Base-by-base conservation (phyloP, 73 alveolate species). In the Tetrahymena elliotti region DNA sequence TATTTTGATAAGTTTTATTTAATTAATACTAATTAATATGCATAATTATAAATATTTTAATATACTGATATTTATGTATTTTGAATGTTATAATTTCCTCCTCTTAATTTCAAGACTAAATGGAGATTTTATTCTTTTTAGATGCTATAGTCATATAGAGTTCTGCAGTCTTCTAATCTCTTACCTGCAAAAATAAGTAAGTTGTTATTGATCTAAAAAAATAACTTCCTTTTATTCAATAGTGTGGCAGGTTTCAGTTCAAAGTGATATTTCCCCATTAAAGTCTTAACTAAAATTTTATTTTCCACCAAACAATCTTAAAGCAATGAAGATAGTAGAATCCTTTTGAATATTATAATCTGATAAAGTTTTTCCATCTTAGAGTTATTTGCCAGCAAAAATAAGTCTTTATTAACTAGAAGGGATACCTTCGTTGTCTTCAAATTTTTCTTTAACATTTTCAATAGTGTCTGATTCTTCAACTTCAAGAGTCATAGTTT, bases 331-430 rank as follows among this genome's bases (percentile, higher is more conserved):
- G 24, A 93, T 37, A 4, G 96, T 95, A 13, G 96, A 93, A 93
- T 95, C 97, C 47, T 93, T 95, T 47, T 95, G 41, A 33, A 95
- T 95, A 47, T 95, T 95, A 68, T 95, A 95, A 83, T 95, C 96
- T 20, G 94, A 93, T 11, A 95, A 94, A 15, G 97, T 95, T 95
- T 94, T 93, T 53, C 95, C 95, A 8, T 95, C 94, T 93, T 95
- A 96, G 35, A 92, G 53, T 20, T 84, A 33, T 1, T 10, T 6
- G 10, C 94, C 94, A n/a, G 84, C 82, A 84, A 84, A 84, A 10
- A 92, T 35, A 31, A 92, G 38, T 92, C 94, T 92, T 88, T 88
- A 53, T 92, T 92, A 31, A 34, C 33, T 27, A 13, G 38, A 4
- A 3, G 94, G 94, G 38, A 92, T 92, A 3, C 94, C 94, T 88